These are phyloP conservation scores for Amanita polypyramis DNA, from an alignment of 768 basidiomycete genomes.

Conservation along the genomic window DNA sequence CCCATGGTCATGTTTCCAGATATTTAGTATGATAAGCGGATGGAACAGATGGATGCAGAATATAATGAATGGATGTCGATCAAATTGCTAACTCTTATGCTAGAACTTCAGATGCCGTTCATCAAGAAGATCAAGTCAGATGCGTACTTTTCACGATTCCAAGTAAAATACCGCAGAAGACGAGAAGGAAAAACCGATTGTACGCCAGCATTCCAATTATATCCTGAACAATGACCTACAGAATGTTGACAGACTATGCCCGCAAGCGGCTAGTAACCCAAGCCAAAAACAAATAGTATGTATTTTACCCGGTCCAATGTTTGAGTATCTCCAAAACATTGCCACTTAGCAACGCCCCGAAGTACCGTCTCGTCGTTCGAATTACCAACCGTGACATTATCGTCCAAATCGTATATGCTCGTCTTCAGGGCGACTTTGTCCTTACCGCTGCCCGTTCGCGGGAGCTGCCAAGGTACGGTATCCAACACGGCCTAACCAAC, in stretches of 20 bases:
- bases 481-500: conserved; percentile 97
- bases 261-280: conserved; percentile 95
- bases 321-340: not conserved
- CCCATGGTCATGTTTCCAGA: not conserved
- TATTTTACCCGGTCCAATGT: conserved; percentile 5
- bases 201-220: conserved; percentile 25
- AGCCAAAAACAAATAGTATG: conserved; percentile 99
- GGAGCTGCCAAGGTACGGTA: conserved; percentile 93
- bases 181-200: conserved; percentile 99
- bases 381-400: conserved; percentile 98
- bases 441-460: conserved; percentile 79
- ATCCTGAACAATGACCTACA: conserved; percentile 8
- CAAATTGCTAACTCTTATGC: conserved; percentile 3
- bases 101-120: conserved; percentile 72
- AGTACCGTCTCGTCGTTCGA: conserved; percentile 97
- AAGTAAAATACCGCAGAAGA: conserved; percentile 96
- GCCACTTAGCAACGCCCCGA: conserved; percentile 74
- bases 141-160: conserved; percentile 97
- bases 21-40: not conserved
- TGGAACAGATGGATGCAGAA: conserved; percentile 19
- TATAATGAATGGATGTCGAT: conserved; percentile 22
- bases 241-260: conserved; percentile 70
- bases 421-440: conserved; percentile 94
- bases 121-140: conserved; percentile 94
- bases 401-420: conserved; percentile 92